Evolutionary conservation across 129 eudicot genomes (phyloP), one percentile per base, ranked within the genome.

Genomic region (Saussurea involucrata): DNA sequence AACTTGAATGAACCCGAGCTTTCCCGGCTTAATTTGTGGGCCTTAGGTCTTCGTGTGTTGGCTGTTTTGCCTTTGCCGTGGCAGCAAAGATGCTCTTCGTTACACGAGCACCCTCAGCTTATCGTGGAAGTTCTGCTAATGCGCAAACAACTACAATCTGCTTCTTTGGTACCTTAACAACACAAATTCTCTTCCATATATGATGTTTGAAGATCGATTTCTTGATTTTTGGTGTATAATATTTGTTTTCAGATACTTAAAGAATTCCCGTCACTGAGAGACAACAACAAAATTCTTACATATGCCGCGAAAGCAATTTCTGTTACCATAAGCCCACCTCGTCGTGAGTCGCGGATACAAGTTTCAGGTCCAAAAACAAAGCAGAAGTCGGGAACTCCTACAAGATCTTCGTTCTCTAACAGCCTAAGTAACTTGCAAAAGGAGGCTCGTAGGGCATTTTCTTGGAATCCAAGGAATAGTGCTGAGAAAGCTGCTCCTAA

Each of bases 41-140:
- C 99, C 66, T 82, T 92, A 78, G 99, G 99, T 55, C 95, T 95
- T 57, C 93, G 93, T 69, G 99, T 95, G 37, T 88, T 95, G 84
- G 96, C 97, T 25, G 84, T 95, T n/a, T 84, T 95, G 87, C 99
- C 99, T 42, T 79, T 95, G 69, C 99, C 97, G 67, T 95, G 97
- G 99, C 99, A 95, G 83, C 99, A 95, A 78, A 92, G 96, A 84
- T 95, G 99, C 55, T 95, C 99, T 64, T 83, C 97, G 24, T 86
- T 95, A 36, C 99, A 95, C 40, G 99, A 92, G 84, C 97, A 95
- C 85, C 97, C 99, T 61, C 97, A 92, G 46, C 72, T 95, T 82
- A 95, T 95, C 70, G 75, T 95, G 28, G 99, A 95, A 83, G 99
- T 95, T 71, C 81, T 95, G 80, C 85, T 95, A 73, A 95, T 95